Conservation (phyloP, 176 grass and related monocot species). For the Oropetium thomaeum region DNA sequence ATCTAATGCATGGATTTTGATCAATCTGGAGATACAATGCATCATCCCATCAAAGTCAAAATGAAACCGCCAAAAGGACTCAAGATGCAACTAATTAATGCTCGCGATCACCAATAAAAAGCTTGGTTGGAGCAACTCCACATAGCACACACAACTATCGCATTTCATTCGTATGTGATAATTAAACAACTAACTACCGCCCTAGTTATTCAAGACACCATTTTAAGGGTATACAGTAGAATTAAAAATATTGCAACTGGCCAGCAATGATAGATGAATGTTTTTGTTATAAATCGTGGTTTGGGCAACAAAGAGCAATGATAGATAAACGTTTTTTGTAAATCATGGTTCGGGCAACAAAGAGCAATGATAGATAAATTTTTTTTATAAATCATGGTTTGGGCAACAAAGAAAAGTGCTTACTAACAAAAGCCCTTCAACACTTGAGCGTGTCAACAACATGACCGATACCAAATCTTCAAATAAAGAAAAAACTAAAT, state of each 20-base stretch:
- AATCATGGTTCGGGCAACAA: no score
- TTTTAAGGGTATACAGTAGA: neutral
- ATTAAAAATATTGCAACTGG: neutral
- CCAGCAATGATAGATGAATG: neutral
- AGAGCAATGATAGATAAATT: no score
- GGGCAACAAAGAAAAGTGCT: neutral
- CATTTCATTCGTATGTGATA: neutral
- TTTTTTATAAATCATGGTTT: neutral
- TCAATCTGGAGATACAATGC: slow-evolving; percentile 24
- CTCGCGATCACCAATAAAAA: neutral
- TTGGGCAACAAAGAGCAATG: no score
- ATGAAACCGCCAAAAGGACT: neutral
- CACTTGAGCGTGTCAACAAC: neutral
- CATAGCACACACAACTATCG: neutral
- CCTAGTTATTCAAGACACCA: neutral
- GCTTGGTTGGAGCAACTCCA: neutral
- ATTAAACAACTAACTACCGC: neutral
- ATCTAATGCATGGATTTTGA: slow-evolving; percentile 31
- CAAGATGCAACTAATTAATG: slow-evolving; percentile 25
- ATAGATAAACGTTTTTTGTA: no score
- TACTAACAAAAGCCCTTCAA: neutral
- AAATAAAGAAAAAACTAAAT: neutral
- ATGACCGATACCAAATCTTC: slow-evolving; percentile 27
- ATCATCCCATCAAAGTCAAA: slow-evolving; percentile 9
- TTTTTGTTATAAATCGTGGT: no score